These are phyloP conservation scores for Sporothrix euskadiensis DNA, from an alignment of 2,329 filamentous ascomycete genomes.

Conservation along the genomic window DNA sequence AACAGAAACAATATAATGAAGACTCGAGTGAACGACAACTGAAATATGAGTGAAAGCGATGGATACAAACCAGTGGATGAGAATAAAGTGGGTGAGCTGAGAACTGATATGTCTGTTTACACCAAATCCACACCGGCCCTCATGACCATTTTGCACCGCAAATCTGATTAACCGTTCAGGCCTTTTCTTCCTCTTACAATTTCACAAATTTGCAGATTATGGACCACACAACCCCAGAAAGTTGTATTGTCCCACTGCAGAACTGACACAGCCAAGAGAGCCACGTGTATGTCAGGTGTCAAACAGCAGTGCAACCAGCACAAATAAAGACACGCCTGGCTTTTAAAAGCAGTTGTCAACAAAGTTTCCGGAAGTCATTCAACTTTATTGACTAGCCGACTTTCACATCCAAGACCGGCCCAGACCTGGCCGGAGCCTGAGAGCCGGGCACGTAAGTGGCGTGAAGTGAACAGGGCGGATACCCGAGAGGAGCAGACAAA, in stretches of 20 bases:
- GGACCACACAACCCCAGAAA: neutral
- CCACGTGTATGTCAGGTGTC: conserved; percentile 24
- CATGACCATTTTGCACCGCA: neutral
- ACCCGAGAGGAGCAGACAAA: neutral
- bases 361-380: too few relatives aligned
- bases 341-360: neutral
- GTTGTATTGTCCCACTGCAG: neutral
- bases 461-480: neutral
- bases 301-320: neutral
- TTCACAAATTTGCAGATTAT: neutral
- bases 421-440: too few relatives aligned
- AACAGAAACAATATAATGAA: neutral
- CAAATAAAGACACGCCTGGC: neutral
- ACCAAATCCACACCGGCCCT: neutral
- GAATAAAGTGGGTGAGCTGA: neutral
- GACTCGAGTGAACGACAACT: neutral
- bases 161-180: neutral
- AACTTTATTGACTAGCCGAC: too few relatives aligned
- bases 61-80: neutral
- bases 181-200: neutral
- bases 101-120: conserved; percentile 17
- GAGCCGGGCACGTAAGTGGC: neutral
- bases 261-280: neutral
- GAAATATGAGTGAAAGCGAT: neutral
- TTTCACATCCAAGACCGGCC: too few relatives aligned